These are phyloP conservation scores for Penicillium tannophilum DNA, from an alignment of 495 filamentous ascomycete genomes.

Conservation along the genomic window DNA sequence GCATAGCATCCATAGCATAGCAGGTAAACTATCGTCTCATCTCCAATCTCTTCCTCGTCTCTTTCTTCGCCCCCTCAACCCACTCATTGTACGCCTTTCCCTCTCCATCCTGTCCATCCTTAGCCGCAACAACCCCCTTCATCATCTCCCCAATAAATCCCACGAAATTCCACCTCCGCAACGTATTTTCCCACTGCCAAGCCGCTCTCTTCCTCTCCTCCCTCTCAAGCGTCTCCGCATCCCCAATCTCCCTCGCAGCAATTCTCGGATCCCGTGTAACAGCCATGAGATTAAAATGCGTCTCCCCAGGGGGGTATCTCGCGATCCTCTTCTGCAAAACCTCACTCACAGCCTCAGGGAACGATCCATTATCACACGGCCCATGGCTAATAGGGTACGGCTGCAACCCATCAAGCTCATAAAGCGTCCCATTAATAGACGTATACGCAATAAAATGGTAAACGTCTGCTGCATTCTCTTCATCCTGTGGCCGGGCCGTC, in stretches of 20 bases:
- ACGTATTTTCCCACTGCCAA: constrained; percentile 96
- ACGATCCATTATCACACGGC: constrained; percentile 63
- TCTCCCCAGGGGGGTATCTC: constrained; percentile 83
- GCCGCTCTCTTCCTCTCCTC: constrained; percentile 83
- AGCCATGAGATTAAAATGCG: constrained; percentile 93
- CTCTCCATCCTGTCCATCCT: constrained; percentile 54
- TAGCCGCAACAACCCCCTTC: constrained; percentile 75
- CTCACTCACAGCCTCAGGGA: constrained; percentile 81
- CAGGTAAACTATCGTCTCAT: constrained; percentile 22
- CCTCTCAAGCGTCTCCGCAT: constrained; percentile 71
- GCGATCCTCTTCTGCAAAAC: constrained; percentile 83
- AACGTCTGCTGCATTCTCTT: constrained; percentile 67
- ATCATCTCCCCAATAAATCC: constrained; percentile 91
- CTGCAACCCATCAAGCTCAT: constrained; percentile 94
- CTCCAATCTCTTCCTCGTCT: constrained; percentile 69
- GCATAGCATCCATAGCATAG: neutral
- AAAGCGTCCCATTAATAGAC: constrained; percentile 72
- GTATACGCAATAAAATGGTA: constrained; percentile 99
- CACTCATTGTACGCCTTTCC: constrained; percentile 71
- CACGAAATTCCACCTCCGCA: constrained; percentile 93
- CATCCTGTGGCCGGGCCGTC: constrained; percentile 61
- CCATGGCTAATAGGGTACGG: constrained; percentile 91
- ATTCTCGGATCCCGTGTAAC: constrained; percentile 81
- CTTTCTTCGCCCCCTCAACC: constrained; percentile 75
- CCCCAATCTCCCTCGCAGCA: constrained; percentile 77